Evolutionary conservation across 345 rosid species (phyloP).

Genomic region (Limnanthes douglasii): DNA sequence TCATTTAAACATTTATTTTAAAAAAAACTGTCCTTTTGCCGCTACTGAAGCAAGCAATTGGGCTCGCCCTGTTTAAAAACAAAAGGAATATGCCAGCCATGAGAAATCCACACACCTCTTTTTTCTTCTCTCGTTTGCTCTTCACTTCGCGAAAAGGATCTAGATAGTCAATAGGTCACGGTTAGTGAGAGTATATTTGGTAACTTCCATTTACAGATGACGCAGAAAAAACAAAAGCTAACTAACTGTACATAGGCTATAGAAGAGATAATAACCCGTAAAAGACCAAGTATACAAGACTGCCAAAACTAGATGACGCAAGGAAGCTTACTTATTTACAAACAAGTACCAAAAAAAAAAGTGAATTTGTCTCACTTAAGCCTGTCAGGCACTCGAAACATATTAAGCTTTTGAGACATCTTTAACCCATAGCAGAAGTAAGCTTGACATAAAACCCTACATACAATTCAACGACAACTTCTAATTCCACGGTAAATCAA

Average conservation of each 20-base stretch:
- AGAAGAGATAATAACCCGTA: neutral
- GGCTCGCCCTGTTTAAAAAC: no score
- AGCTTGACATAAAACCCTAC: no score
- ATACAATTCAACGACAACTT: neutral
- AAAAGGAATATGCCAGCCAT: neutral
- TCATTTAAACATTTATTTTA: slow-evolving; percentile 1
- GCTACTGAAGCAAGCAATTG: no score
- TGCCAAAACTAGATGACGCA: slow-evolving; percentile 3
- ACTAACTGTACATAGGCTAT: neutral
- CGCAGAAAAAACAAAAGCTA: neutral
- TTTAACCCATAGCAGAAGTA: no score
- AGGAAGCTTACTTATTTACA: no score
- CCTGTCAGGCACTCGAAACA: no score
- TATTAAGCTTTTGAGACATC: no score
- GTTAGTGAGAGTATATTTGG: neutral
- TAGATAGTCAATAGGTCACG: slow-evolving; percentile 18
- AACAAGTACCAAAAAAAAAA: no score
- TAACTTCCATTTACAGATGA: neutral
- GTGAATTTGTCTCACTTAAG: no score
- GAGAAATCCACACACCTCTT: slow-evolving; percentile 35
- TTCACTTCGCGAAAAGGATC: slow-evolving; percentile 92
- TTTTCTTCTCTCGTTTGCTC: slow-evolving; percentile 88
- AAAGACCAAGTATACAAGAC: neutral
- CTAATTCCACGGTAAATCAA: neutral
- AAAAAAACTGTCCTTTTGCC: neutral